These are phyloP conservation scores for Fusarium camptoceras DNA, from an alignment of 2,329 filamentous ascomycete genomes.

Conservation along the genomic window DNA sequence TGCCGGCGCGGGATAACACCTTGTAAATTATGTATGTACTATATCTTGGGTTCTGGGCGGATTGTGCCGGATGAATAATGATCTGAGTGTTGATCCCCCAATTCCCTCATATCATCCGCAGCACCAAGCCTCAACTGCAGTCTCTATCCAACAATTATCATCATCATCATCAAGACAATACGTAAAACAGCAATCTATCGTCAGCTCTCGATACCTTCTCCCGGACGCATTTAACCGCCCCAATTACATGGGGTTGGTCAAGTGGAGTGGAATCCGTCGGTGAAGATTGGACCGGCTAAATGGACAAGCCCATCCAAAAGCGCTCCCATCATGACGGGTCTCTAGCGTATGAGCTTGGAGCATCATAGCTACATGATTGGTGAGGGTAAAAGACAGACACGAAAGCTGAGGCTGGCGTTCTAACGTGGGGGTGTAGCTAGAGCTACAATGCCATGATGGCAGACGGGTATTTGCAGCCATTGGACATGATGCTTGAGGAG, in stretches of 20 bases:
- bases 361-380: slow-evolving; percentile 35
- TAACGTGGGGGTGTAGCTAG: slow-evolving; percentile 24
- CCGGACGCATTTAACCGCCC: too few species aligned
- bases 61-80: background rate
- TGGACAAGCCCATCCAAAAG: slow-evolving; percentile 8
- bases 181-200: background rate
- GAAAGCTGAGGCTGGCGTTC: background rate
- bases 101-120: background rate
- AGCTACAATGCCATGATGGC: slow-evolving; percentile 7
- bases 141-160: background rate
- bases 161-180: background rate
- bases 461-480: slow-evolving; percentile 13
- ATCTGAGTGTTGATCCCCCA: background rate
- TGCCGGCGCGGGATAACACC: background rate
- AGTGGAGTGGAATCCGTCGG: too few species aligned
- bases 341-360: slow-evolving; percentile 16
- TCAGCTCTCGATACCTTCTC: background rate
- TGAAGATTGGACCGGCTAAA: background rate
- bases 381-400: slow-evolving; percentile 26
- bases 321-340: slow-evolving; percentile 39
- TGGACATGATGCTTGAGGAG: background rate
- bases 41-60: background rate
- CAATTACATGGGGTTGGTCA: too few species aligned
- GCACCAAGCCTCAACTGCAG: background rate
- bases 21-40: background rate